phyloP scores from a whole-genome alignment of 345 rosid species.

The Rhodomyrtus tomentosa region DNA sequence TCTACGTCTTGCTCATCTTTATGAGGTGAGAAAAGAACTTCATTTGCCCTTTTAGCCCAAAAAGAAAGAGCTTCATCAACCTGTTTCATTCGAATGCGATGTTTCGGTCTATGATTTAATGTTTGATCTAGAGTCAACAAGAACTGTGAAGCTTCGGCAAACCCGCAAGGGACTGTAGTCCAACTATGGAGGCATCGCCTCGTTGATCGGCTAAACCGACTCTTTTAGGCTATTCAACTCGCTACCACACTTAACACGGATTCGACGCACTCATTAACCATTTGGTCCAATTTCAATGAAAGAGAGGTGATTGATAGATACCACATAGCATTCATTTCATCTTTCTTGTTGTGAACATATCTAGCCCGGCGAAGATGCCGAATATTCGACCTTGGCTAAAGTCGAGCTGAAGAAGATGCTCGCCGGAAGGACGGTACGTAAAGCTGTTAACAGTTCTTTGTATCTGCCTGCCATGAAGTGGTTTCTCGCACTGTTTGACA shows the following conservation, averaged over 20 bases:
- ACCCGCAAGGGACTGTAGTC: not conserved
- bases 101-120: not conserved
- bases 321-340: not conserved
- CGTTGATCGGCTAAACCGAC: not conserved
- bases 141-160: not conserved
- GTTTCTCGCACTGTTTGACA: not conserved
- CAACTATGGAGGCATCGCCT: not conserved
- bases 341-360: not conserved
- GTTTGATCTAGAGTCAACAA: not conserved
- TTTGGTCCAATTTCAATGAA: not conserved
- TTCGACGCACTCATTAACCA: not conserved
- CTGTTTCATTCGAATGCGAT: not conserved
- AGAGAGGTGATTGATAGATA: not conserved
- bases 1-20: constrained; percentile 74
- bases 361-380: constrained; percentile 54
- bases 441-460: not conserved
- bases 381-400: constrained; percentile 39
- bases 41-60: not conserved
- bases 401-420: constrained; percentile 79
- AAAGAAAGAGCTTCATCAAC: not conserved
- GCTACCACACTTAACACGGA: not conserved
- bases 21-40: constrained; percentile 28
- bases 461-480: not conserved
- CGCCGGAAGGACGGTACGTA: constrained; percentile 31
- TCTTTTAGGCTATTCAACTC: not conserved